Evolutionary conservation across 495 filamentous ascomycete genomes (phyloP).

Genomic region (Lepraria neglecta): DNA sequence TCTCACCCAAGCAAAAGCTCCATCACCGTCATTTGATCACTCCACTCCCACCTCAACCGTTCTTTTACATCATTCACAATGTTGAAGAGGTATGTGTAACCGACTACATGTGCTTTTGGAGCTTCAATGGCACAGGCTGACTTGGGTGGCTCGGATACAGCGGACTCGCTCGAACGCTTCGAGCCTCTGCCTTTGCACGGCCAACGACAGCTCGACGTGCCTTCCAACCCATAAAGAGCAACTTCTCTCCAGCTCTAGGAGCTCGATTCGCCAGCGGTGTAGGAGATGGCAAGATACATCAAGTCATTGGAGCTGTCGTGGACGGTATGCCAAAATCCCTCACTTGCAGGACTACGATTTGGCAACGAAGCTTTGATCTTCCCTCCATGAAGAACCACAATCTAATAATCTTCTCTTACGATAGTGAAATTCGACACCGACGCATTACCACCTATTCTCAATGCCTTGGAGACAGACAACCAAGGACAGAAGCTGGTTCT

Average conservation of each 20-base stretch:
- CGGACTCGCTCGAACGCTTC: conserved; percentile 73
- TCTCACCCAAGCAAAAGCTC: conserved; percentile 12
- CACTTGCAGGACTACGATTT: conserved; percentile 25
- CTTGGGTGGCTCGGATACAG: conserved; percentile 43
- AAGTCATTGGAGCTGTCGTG: conserved; percentile 69
- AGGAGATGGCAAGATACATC: conserved; percentile 76
- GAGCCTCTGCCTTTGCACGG: conserved; percentile 68
- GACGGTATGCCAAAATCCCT: conserved; percentile 50
- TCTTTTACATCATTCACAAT: conserved; percentile 58
- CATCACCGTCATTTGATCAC: conserved; percentile 6
- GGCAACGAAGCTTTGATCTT: not conserved
- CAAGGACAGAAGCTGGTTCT: conserved; percentile 90
- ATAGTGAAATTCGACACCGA: conserved; percentile 91
- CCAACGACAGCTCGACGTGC: conserved; percentile 64
- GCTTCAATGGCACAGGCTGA: conserved; percentile 43
- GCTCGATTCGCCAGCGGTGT: conserved; percentile 66
- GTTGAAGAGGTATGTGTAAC: conserved; percentile 73
- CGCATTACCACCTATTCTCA: conserved; percentile 93
- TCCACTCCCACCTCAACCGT: conserved; percentile 31
- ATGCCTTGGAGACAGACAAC: conserved; percentile 88
- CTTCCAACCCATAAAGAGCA: conserved; percentile 56
- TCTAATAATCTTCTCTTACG: conserved; percentile 40
- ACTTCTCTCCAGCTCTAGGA: conserved; percentile 53
- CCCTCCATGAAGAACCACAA: conserved; percentile 34
- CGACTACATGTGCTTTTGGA: conserved; percentile 16